Conservation (phyloP, 1,284 basidiomycete species). For the Puccinia horiana region DNA sequence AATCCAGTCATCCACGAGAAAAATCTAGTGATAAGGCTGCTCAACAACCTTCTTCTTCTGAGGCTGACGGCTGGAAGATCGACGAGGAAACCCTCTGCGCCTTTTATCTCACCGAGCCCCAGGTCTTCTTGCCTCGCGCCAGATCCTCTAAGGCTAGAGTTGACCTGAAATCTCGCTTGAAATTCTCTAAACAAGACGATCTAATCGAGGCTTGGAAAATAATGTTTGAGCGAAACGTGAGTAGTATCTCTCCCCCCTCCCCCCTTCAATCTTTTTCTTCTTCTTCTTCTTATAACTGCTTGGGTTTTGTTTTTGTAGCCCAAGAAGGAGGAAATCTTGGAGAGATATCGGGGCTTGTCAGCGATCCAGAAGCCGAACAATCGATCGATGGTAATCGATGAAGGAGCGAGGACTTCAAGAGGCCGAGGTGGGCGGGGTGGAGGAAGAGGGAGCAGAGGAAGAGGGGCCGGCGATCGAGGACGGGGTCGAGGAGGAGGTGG, state of each 20-base stretch:
- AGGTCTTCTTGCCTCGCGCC: background rate
- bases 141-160: background rate
- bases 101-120: background rate
- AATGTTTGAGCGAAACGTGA: conserved; percentile 37
- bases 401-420: conserved; percentile 57
- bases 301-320: background rate
- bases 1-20: background rate
- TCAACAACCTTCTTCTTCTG: background rate
- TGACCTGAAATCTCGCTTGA: background rate
- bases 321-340: conserved; percentile 14
- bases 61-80: background rate
- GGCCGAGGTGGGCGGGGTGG: conserved; percentile 52
- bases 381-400: conserved; percentile 31
- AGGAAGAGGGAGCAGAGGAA: conserved; percentile 28
- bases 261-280: background rate
- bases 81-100: background rate
- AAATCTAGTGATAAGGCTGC: background rate
- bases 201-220: conserved; percentile 31
- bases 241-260: background rate
- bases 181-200: conserved; percentile 12
- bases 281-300: too few species aligned
- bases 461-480: conserved; percentile 9
- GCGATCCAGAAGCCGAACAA: background rate
- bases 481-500: conserved; percentile 20
- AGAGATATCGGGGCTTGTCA: background rate